Evolutionary conservation across 176 grass and related monocot species (phyloP).

Genomic region (Oryza longistaminata): DNA sequence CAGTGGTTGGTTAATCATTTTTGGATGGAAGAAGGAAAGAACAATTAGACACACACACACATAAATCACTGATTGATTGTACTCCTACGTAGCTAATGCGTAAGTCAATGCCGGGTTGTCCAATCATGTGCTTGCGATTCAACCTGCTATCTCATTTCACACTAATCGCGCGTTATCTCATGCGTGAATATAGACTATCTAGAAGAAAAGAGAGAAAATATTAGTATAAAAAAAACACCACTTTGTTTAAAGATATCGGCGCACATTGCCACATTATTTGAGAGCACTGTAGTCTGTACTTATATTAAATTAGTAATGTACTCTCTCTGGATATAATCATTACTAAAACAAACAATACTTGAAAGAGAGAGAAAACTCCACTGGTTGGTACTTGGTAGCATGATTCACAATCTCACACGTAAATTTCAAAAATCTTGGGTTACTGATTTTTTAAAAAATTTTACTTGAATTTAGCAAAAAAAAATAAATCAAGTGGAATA

Average conservation of each 20-base stretch:
- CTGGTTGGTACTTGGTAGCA: no score
- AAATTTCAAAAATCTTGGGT: neutral
- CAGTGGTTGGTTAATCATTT: neutral
- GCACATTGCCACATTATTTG: neutral
- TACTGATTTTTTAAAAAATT: neutral
- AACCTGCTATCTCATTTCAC: neutral
- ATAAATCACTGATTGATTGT: neutral
- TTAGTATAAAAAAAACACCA: neutral
- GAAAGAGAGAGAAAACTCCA: no score
- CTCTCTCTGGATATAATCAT: neutral
- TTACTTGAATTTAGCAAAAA: neutral
- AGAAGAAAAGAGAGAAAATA: neutral
- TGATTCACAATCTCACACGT: neutral
- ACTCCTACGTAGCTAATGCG: neutral
- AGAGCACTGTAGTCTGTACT: neutral
- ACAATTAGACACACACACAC: neutral
- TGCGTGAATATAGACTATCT: neutral
- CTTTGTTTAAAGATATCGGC: neutral
- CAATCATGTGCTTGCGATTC: constrained; percentile 5
- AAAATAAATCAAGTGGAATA: neutral
- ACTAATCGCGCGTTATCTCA: neutral
- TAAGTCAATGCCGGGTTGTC: neutral
- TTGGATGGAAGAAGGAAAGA: neutral
- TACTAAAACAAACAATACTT: neutral
- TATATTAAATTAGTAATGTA: neutral